These are phyloP conservation scores for Xylariaceae sp. DNA, from an alignment of 2,329 filamentous ascomycete species.

Conservation along the genomic window DNA sequence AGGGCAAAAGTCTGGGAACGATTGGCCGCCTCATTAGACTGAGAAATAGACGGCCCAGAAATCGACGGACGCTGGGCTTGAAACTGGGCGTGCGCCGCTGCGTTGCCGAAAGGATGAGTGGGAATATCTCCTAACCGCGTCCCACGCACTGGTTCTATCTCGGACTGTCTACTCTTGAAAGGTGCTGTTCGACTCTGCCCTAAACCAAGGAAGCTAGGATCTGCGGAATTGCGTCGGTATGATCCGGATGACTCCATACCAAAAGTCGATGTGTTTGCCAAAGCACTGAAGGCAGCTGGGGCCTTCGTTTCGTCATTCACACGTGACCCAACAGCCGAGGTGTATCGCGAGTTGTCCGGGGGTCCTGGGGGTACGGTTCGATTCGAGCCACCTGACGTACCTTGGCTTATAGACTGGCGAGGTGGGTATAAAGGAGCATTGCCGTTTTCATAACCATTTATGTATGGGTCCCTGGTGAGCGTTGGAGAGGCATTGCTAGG, in stretches of 20 bases:
- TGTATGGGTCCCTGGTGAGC: slow-evolving; percentile 49
- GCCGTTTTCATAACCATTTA: slow-evolving; percentile 45
- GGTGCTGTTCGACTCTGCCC: slow-evolving; percentile 17
- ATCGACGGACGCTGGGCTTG: slow-evolving; percentile 24
- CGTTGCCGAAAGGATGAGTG: slow-evolving; percentile 19
- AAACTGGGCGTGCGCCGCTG: slow-evolving; percentile 12
- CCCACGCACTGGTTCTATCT: slow-evolving; percentile 16
- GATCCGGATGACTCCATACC: slow-evolving; percentile 12
- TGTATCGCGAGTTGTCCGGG: slow-evolving; percentile 46
- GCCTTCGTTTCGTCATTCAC: slow-evolving; percentile 26
- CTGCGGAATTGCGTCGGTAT: slow-evolving; percentile 29
- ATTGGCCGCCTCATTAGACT: slow-evolving; percentile 16
- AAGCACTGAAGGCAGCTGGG: slow-evolving; percentile 16
- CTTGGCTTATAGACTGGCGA: slow-evolving; percentile 46
- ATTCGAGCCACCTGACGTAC: slow-evolving; percentile 30
- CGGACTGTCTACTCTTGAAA: slow-evolving; percentile 20
- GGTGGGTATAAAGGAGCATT: slow-evolving; percentile 45
- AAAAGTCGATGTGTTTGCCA: slow-evolving; percentile 13
- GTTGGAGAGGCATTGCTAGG: slow-evolving; percentile 56
- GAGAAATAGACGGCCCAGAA: slow-evolving; percentile 14
- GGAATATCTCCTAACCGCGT: slow-evolving; percentile 18
- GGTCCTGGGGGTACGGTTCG: slow-evolving; percentile 38
- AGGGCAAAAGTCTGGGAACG: slow-evolving; percentile 18
- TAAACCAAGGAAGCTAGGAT: slow-evolving; percentile 17
- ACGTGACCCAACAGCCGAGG: slow-evolving; percentile 19